These are phyloP conservation scores for Podaxis pistillaris DNA, from an alignment of 768 basidiomycete genomes.

Conservation along the genomic window DNA sequence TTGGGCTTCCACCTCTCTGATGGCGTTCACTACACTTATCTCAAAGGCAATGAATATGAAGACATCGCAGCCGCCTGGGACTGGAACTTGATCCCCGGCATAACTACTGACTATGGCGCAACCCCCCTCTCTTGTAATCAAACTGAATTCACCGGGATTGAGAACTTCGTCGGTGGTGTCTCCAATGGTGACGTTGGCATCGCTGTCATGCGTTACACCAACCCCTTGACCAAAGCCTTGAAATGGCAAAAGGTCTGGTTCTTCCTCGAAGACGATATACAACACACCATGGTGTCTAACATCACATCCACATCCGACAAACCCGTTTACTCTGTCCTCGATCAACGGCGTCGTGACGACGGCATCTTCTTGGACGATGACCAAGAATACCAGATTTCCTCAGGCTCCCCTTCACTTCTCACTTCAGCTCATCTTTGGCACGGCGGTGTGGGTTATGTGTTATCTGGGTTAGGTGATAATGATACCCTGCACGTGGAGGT, in stretches of 20 bases:
- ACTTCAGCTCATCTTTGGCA: constrained; percentile 53
- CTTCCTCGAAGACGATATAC: constrained; percentile 63
- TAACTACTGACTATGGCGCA: constrained; percentile 59
- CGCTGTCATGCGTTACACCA: constrained; percentile 65
- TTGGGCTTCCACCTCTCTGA: constrained; percentile 71
- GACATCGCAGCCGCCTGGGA: constrained; percentile 74
- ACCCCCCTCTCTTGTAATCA: constrained; percentile 50
- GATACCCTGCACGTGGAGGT: constrained; percentile 35
- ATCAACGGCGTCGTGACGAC: constrained; percentile 53
- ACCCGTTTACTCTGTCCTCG: constrained; percentile 62
- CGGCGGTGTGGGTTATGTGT: constrained; percentile 59
- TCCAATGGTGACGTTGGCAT: constrained; percentile 56
- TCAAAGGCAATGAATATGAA: constrained; percentile 67
- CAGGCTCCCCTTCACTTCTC: constrained; percentile 16
- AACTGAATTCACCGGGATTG: constrained; percentile 42
- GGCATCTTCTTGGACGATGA: constrained; percentile 41
- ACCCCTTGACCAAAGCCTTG: constrained; percentile 53
- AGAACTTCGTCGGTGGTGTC: constrained; percentile 64
- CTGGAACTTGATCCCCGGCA: constrained; percentile 77
- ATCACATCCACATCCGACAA: constrained; percentile 43
- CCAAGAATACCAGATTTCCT: constrained; percentile 13
- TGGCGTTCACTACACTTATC: constrained; percentile 62
- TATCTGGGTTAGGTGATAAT: constrained; percentile 28
- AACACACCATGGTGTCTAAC: constrained; percentile 59
- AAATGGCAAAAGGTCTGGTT: constrained; percentile 74